Evolutionary conservation across 2,329 filamentous ascomycete genomes (phyloP).

Genomic region (Colletotrichum sublineola): DNA sequence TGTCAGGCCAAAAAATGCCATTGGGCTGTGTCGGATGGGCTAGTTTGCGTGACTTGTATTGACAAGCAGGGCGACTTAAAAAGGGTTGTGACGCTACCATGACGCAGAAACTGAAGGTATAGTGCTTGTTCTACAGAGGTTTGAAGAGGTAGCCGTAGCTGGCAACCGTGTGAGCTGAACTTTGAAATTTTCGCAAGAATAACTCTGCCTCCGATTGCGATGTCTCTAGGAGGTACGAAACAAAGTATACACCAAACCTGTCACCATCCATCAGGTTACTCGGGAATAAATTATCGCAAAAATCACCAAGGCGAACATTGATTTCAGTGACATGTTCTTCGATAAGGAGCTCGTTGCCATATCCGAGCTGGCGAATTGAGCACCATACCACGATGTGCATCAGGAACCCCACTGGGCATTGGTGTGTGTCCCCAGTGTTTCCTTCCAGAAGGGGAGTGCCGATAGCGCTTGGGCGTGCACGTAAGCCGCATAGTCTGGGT

Average conservation of each 20-base stretch:
- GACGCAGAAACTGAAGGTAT: background rate
- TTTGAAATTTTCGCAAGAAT: no score
- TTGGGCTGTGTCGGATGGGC: background rate
- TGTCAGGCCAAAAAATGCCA: background rate
- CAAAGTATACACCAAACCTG: no score
- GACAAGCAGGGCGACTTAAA: background rate
- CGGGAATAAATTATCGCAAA: no score
- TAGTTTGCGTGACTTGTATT: background rate
- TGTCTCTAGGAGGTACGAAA: no score
- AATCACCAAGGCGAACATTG: no score
- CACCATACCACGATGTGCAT: background rate
- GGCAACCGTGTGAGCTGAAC: background rate
- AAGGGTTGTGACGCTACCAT: background rate
- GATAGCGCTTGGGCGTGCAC: constrained; percentile 27
- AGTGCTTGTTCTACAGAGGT: background rate
- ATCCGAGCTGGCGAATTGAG: background rate
- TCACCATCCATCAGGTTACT: no score
- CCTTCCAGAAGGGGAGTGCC: constrained; percentile 19
- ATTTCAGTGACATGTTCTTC: no score
- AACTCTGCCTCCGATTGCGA: no score
- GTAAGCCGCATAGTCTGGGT: constrained; percentile 37
- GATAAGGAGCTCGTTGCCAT: background rate
- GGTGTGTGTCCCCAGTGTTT: background rate
- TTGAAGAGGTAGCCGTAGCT: background rate
- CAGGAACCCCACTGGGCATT: background rate